Evolutionary conservation across 2,329 filamentous ascomycete species (phyloP), one percentile per base, ranked within the genome.

Genomic region (Fusarium pseudoanthophilum): DNA sequence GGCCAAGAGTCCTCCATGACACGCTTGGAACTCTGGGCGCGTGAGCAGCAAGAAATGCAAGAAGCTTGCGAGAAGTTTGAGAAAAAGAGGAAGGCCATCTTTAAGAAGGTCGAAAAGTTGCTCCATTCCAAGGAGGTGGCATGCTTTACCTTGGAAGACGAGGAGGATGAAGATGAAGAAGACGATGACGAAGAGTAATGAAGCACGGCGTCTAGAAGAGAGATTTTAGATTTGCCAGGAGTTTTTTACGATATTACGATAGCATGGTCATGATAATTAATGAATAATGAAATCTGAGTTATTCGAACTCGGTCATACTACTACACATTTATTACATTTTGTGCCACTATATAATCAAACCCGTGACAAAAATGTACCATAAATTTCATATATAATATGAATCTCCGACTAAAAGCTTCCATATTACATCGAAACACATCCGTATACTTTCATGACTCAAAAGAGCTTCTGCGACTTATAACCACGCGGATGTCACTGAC

Each of bases 401-500:
- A 34, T 24, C 3, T 24, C 11, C 24, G 16, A 24, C 28, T 24
- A 30, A 32, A 49, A 34, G 6, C 30, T 11, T 51, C n/a, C 16
- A 24, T 51, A 8, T 24, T 18, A 24, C 32, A 24, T 21, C n/a
- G 14, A 32, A 51, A 24, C 11, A 34, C 34, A 20, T 34, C 1
- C 13, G n/a, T 18, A 34, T 26, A 7, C 9, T 6, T 11, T 15
- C 11, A 26, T 21, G n/a, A 8, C 32, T 36, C 16, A 2, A 16
- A 36, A 26, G 10, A 6, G 18, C 18, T 36, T 20, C 59, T 58
- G 20, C 67, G 24, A n/a, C 57, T 42, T 79, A 82, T 56, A 2
- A 40, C 15, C 6, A 73, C 72, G 2, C 73, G 72, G 16, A 75
- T 57, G 7, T 75, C 69, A 13, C 39, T 62, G 8, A 60, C 67